Percentiles rank a stretch among this genome's conserved stretches.
phyloP scores from a whole-genome alignment of 306 rosid genomes.

The Inga laurina region DNA sequence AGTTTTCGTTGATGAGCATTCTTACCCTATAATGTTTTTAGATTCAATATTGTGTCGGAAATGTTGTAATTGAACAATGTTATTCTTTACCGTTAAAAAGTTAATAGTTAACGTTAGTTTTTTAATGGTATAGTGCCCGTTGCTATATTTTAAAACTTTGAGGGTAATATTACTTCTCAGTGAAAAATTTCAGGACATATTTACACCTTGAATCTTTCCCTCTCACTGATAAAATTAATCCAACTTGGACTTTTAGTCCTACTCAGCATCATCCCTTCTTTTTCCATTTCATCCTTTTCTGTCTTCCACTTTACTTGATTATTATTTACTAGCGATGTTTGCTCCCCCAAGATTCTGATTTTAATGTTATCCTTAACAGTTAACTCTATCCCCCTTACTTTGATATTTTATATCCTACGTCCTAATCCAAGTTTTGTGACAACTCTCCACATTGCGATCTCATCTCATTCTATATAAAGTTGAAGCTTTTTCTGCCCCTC shows the following conservation, averaged over 20 bases:
- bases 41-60: too few relatives aligned
- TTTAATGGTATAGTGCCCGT: too few relatives aligned
- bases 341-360: constrained; percentile 34
- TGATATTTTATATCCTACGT: background rate
- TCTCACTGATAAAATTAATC: background rate
- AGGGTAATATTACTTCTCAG: fast-evolving
- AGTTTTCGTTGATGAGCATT: too few relatives aligned
- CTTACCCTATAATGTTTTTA: too few relatives aligned
- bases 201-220: background rate
- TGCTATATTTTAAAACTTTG: too few relatives aligned
- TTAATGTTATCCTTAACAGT: constrained; percentile 20
- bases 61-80: too few relatives aligned
- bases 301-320: background rate
- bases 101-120: too few relatives aligned
- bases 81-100: too few relatives aligned
- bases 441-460: constrained; percentile 24
- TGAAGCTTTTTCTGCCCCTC: constrained; percentile 25
- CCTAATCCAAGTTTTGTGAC: constrained; percentile 2
- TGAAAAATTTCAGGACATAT: fast-evolving
- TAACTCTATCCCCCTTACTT: constrained; percentile 33
- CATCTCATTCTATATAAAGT: constrained; percentile 44
- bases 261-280: background rate
- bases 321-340: constrained; percentile 32
- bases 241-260: background rate
- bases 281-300: constrained; percentile 2